Evolutionary conservation across 208 protist species (phyloP), one percentile per base, ranked within the genome.

Genomic region (Angomonas ambiguus): DNA sequence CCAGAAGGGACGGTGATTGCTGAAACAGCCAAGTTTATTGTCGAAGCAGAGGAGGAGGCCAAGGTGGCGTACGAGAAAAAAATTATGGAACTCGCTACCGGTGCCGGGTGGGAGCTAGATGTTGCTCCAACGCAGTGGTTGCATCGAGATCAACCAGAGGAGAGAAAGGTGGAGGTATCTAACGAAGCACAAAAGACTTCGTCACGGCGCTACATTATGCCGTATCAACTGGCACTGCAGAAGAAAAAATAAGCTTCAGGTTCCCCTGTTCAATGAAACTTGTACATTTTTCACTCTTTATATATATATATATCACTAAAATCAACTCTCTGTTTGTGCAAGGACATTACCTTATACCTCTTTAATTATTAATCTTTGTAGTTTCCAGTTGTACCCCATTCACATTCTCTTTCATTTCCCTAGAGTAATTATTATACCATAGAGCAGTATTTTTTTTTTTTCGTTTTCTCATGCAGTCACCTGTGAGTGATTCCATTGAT

Each of bases 11-110:
- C 92, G 0, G 87, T 95, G 45, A 77, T 94, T 28, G 82, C 82
- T 4, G 88, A 96, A 64, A 96, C 92, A n/a, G 87, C 84, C 13
- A 96, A 96, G 75, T 96, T 96, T 74, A 80, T 94, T 51, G 67
- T 96, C 42, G 85, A 94, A 65, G 83, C 83, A 1, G 69, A 83
- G 56, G 87, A 93, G n/a, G 79, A 73, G 28, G 76, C 82, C 10
- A 95, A 95, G 75, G 69, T 73, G 51, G 79, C 74, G 25, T 96
- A 86, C 67, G 72, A 82, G 28, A 58, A 75, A 33, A 91, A 92
- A 59, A 75, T 96, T 45, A 41, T 69, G 11, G 65, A 76, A n/a
- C 35, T 88, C 24, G 88, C 81, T 10, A 33, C 45, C 13, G 71
- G 51, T 6, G 81, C 63, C 0, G 75, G 75, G n/a, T 95, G 87